Conservation (phyloP, 2,329 filamentous ascomycete genomes). For the Aphanoascus verrucosus region DNA sequence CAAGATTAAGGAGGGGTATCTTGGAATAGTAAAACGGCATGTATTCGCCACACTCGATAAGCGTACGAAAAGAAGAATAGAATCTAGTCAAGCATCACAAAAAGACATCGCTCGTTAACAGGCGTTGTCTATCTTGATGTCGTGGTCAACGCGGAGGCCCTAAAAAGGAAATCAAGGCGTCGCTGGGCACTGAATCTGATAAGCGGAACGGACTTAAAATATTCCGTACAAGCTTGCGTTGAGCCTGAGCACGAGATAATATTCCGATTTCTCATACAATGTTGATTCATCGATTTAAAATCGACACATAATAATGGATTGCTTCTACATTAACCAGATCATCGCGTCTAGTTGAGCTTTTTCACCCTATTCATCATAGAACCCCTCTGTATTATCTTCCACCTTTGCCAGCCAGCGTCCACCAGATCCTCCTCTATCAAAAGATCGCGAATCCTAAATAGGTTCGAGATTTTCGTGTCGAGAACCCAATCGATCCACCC, state of each 20-base stretch:
- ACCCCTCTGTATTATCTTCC: slow-evolving; percentile 47
- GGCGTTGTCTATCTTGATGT: no score
- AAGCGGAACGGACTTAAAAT: neutral
- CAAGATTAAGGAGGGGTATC: neutral
- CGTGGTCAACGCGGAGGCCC: no score
- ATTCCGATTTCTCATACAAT: neutral
- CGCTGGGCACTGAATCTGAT: neutral
- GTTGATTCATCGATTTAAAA: neutral
- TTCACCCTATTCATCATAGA: neutral
- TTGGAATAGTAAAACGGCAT: neutral
- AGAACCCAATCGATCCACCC: slow-evolving; percentile 65
- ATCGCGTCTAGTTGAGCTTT: neutral
- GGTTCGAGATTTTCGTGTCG: slow-evolving; percentile 52
- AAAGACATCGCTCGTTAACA: no score
- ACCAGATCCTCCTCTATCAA: slow-evolving; percentile 78
- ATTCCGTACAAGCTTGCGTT: slow-evolving; percentile 4
- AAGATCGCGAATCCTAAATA: slow-evolving; percentile 68
- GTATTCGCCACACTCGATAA: neutral
- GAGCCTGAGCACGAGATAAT: neutral
- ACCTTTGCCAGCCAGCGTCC: slow-evolving; percentile 88
- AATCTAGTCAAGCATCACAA: no score
- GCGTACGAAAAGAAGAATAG: neutral
- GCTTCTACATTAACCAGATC: neutral
- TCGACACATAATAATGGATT: neutral
- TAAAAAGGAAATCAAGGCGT: neutral